Evolutionary conservation across 805 yeast genomes (phyloP).

Genomic region (Cyberlindnera misumaiensis): DNA sequence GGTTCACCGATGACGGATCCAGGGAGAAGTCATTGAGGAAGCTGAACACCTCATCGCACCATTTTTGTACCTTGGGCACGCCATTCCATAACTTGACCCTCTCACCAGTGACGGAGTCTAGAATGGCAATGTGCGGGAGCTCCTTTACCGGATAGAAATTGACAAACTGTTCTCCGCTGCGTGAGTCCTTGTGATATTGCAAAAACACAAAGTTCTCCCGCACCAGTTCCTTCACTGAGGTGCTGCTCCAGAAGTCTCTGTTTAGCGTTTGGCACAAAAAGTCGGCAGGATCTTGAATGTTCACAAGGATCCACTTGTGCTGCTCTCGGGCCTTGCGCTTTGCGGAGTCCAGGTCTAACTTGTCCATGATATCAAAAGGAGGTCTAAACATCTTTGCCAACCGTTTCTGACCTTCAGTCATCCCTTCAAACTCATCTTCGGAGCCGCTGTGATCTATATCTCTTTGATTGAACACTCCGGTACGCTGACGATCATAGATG

Average conservation of each 20-base stretch:
- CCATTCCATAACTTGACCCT: slow-evolving; percentile 71
- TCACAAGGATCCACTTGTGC: slow-evolving; percentile 78
- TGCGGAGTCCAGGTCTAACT: slow-evolving; percentile 64
- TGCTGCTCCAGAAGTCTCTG: slow-evolving; percentile 86
- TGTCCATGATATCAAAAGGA: slow-evolving; percentile 83
- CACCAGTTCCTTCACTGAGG: slow-evolving; percentile 56
- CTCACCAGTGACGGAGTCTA: slow-evolving; percentile 96
- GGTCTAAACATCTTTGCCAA: slow-evolving; percentile 84
- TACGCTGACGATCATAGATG: slow-evolving; percentile 27
- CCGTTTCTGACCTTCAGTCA: slow-evolving; percentile 47
- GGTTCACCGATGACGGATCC: slow-evolving; percentile 57
- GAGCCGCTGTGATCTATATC: slow-evolving; percentile 23
- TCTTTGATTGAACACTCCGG: slow-evolving; percentile 31
- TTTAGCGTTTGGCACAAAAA: slow-evolving; percentile 86
- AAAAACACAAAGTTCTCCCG: slow-evolving; percentile 68
- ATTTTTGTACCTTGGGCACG: slow-evolving; percentile 52
- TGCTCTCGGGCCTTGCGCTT: slow-evolving; percentile 54
- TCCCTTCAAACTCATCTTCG: slow-evolving; percentile 20
- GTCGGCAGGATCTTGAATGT: slow-evolving; percentile 79
- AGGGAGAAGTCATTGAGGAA: slow-evolving; percentile 63
- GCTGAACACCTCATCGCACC: slow-evolving; percentile 61
- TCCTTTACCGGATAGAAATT: slow-evolving; percentile 65
- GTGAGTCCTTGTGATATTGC: slow-evolving; percentile 77
- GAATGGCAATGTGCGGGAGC: slow-evolving; percentile 83
- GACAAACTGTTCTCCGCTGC: slow-evolving; percentile 62